phyloP scores from a whole-genome alignment of 352 stramenopile genomes.

The Phytophthora melonis region DNA sequence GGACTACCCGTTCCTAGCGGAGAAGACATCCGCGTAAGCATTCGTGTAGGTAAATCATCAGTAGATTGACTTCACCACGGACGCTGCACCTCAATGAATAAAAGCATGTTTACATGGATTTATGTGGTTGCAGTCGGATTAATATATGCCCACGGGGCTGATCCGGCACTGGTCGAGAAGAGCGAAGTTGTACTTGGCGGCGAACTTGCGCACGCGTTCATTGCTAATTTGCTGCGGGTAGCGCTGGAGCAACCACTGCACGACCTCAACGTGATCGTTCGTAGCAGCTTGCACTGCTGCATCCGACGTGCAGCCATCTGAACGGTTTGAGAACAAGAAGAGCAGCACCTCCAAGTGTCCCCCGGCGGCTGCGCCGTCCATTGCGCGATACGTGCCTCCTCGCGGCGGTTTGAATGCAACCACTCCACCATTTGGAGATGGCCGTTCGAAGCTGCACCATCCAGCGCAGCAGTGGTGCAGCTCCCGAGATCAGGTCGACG shows the following conservation, averaged over 20 bases:
- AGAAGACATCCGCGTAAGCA: conserved; percentile 15
- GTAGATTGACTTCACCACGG: too few species aligned
- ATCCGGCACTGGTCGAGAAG: conserved; percentile 27
- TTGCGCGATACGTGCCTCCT: conserved; percentile 39
- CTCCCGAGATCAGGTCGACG: conserved; percentile 30
- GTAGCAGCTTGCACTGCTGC: conserved; percentile 30
- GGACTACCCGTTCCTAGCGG: conserved; percentile 45
- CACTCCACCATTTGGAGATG: conserved; percentile 38
- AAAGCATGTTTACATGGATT: conserved; percentile 3
- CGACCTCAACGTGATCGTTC: conserved; percentile 41
- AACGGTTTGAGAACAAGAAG: conserved; percentile 40
- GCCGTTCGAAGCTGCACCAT: conserved; percentile 42
- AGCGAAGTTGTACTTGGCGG: conserved; percentile 42
- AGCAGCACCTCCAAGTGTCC: conserved; percentile 46
- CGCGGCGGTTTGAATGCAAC: conserved; percentile 37
- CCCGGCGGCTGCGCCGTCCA: conserved; percentile 39
- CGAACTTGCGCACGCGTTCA: conserved; percentile 38
- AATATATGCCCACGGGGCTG: conserved; percentile 8
- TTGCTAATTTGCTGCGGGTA: conserved; percentile 40
- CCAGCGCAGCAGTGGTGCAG: conserved; percentile 42
- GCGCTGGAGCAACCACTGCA: conserved; percentile 44
- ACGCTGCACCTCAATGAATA: neutral
- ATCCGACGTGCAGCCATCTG: conserved; percentile 41
- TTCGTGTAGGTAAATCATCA: too few species aligned
- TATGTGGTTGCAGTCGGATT: conserved; percentile 1